phyloP scores from a whole-genome alignment of 768 basidiomycete genomes.

The Cystofilobasidium capitatum region DNA sequence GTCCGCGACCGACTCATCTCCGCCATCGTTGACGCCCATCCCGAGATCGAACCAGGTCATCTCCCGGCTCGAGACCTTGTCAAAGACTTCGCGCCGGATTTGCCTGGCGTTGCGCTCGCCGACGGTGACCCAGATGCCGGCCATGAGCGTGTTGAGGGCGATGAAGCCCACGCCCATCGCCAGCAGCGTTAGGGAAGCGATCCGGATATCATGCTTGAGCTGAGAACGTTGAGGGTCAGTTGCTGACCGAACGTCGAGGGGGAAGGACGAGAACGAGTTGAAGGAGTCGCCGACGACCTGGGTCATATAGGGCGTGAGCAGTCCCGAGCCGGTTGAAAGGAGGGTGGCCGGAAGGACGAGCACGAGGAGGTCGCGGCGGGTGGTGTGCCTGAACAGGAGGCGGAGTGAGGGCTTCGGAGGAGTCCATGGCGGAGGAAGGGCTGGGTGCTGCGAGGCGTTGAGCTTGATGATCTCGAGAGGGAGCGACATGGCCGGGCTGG shows the following conservation, averaged over 20 bases:
- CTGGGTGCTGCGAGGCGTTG: no score
- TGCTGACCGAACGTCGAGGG: constrained; percentile 35
- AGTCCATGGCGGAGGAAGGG: constrained; percentile 13
- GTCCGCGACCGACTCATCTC: constrained; percentile 32
- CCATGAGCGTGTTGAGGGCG: constrained; percentile 61
- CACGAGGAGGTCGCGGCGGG: constrained; percentile 49
- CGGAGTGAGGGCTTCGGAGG: constrained; percentile 50
- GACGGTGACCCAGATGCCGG: constrained; percentile 73
- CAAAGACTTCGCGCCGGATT: constrained; percentile 60
- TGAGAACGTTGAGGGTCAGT: constrained; percentile 31
- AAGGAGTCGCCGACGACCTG: constrained; percentile 67
- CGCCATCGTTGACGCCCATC: constrained; percentile 44
- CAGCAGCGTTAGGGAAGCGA: constrained; percentile 35
- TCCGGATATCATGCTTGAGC: constrained; percentile 31
- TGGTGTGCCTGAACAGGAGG: constrained; percentile 59
- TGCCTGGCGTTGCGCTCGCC: constrained; percentile 69
- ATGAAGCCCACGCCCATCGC: constrained; percentile 41
- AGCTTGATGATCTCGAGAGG: no score
- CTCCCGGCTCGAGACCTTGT: constrained; percentile 55
- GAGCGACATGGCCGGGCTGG: neutral
- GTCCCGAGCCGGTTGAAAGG: constrained; percentile 56
- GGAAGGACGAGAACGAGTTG: constrained; percentile 57
- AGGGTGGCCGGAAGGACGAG: constrained; percentile 57
- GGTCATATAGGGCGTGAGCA: constrained; percentile 79
- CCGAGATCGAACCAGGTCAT: constrained; percentile 89